Evolutionary conservation across 768 basidiomycete species (phyloP), one percentile per base, ranked within the genome.

Genomic region (Rhizopogon vulgaris): DNA sequence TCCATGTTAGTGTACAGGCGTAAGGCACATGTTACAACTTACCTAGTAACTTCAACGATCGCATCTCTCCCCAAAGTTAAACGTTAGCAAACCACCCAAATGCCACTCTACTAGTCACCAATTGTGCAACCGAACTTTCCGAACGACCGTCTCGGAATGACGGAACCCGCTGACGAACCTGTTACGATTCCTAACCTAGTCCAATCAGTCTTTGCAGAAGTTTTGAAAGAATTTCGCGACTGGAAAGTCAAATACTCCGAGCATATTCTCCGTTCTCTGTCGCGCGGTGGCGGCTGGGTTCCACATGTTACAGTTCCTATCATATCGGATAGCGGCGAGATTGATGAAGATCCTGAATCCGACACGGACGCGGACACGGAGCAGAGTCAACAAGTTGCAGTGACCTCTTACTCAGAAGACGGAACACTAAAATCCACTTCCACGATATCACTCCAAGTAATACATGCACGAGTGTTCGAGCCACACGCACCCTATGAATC

Each of bases 401-500:
- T 46, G 45, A 34, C 45, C 8, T 15, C 32, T 46, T 46, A 34
- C 32, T 46, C 22, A 24, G 45, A 46, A 34, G 45, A 46, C 3
- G 45, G 30, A 15, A 34, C 32, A 14, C 18, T 28, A 18, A 14
- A 12, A 24, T 46, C 45, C 9, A 46, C 18, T 22, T 46, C 45
- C 14, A 34, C 32, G 18, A 46, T 46, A 46, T 24, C 45, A 15
- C 45, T 46, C 22, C 45, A 46, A 30, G 45, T 46, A 24, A 14
- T 46, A 46, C 45, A 22, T 9, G 9, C 22, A 32, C 18, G 24
- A 14, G 30, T 24, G 9, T 5, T 69, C 37, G 58, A 64, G 37
- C 55, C 68, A 2, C 59, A 68, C 56, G 70, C 78, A 0, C 56
- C 63, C 5, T 86, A 87, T 59, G 83, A 85, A 57, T 69, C 73